These are phyloP conservation scores for Cicer judaicum DNA, from an alignment of 306 rosid genomes.

Conservation along the genomic window DNA sequence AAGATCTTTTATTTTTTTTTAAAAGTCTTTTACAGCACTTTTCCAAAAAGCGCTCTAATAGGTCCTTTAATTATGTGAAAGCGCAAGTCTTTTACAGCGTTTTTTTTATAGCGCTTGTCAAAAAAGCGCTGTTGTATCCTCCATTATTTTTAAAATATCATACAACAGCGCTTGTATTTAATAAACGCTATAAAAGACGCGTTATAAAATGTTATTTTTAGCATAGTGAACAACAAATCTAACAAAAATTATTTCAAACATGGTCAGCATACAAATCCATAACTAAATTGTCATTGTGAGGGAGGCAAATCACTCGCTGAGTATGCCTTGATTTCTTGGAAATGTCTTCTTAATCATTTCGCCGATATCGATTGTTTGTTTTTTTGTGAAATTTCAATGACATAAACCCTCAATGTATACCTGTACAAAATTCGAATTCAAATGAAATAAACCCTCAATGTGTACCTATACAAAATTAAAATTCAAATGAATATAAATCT, in stretches of 20 bases:
- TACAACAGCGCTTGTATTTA: too few relatives aligned
- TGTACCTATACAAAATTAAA: conserved; percentile 54
- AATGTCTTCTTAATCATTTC: conserved; percentile 65
- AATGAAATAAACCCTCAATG: conserved; percentile 56
- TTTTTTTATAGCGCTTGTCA: too few relatives aligned
- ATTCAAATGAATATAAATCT: conserved; percentile 28
- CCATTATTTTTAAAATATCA: too few relatives aligned
- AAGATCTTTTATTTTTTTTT: too few relatives aligned
- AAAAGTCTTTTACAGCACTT: too few relatives aligned
- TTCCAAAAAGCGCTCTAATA: too few relatives aligned
- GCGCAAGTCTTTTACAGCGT: too few relatives aligned
- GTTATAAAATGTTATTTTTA: too few relatives aligned
- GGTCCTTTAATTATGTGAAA: too few relatives aligned
- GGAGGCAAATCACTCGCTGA: conserved; percentile 67
- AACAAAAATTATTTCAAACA: conserved; percentile 53
- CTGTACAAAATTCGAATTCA: conserved; percentile 46
- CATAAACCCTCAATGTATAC: conserved; percentile 83
- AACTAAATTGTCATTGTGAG: conserved; percentile 66
- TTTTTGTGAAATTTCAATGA: conserved; percentile 77
- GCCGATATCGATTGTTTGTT: conserved; percentile 72
- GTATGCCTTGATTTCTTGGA: conserved; percentile 63
- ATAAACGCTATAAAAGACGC: too few relatives aligned
- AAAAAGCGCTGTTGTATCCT: too few relatives aligned
- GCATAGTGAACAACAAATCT: too few relatives aligned
- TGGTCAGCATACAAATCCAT: conserved; percentile 53